phyloP scores from a whole-genome alignment of 176 grass and related monocot species.

The Hsuehochloa calcarea region DNA sequence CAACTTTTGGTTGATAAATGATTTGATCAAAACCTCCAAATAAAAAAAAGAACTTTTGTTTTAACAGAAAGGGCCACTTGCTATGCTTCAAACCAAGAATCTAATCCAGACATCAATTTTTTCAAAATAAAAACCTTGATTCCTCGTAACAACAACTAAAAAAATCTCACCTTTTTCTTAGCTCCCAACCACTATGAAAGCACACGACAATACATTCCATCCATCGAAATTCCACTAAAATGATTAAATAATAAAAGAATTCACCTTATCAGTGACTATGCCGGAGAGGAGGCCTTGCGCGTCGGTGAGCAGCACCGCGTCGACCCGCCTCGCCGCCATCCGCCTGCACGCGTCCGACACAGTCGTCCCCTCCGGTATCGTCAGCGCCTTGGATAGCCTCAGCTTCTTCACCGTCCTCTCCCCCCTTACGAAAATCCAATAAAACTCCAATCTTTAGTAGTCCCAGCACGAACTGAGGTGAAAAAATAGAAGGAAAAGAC shows the following conservation, averaged over 20 bases:
- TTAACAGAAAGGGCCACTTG: conserved; percentile 29
- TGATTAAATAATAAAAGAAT: background rate
- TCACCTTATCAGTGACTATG: conserved; percentile 95
- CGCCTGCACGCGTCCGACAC: conserved; percentile 89
- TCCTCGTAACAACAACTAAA: conserved; percentile 20
- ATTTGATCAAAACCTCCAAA: background rate
- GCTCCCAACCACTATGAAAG: conserved; percentile 11
- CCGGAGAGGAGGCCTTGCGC: conserved; percentile 88
- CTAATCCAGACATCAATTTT: background rate
- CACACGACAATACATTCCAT: background rate
- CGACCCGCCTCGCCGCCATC: conserved; percentile 77
- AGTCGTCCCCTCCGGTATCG: conserved; percentile 81
- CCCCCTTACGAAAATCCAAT: conserved; percentile 40
- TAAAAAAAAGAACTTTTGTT: background rate
- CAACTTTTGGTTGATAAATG: background rate
- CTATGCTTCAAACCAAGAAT: conserved; percentile 42
- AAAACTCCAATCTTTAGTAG: conserved; percentile 20
- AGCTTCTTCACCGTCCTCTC: conserved; percentile 98
- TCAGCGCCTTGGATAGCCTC: conserved; percentile 88
- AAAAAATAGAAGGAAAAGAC: background rate
- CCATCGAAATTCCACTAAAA: conserved; percentile 8
- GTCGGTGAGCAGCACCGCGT: conserved; percentile 91
- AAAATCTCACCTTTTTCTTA: background rate
- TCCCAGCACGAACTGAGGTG: background rate
- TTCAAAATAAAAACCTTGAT: background rate